Evolutionary conservation across 225 moss, liverwort and hornwort species (phyloP).

Genomic region (Sphagnum contortum): DNA sequence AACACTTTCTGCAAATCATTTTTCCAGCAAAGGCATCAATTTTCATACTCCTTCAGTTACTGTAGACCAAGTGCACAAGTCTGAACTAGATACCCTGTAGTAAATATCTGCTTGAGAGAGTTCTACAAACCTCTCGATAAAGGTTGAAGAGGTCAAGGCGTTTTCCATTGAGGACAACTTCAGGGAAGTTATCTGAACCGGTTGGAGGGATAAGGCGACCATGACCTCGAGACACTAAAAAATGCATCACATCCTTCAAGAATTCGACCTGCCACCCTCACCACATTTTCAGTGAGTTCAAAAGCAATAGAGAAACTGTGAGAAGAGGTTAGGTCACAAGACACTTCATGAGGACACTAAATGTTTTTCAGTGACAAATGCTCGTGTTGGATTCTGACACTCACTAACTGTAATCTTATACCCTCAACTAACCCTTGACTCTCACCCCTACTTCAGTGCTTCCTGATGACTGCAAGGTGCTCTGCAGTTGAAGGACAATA

Average conservation of each 20-base stretch:
- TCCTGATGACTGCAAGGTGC: too few relatives aligned
- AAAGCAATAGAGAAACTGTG: constrained; percentile 1
- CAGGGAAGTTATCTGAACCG: constrained; percentile 87
- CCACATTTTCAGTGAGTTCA: not conserved
- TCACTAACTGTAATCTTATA: too few relatives aligned
- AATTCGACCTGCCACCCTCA: constrained; percentile 67
- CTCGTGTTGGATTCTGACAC: too few relatives aligned
- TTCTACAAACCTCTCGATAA: constrained; percentile 66
- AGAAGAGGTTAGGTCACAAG: not conserved
- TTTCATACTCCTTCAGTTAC: too few relatives aligned
- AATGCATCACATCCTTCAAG: constrained; percentile 73
- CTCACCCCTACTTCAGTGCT: too few relatives aligned
- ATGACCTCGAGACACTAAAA: constrained; percentile 85
- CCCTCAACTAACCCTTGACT: too few relatives aligned
- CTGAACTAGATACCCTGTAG: too few relatives aligned
- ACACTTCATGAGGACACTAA: too few relatives aligned
- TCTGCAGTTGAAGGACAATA: too few relatives aligned
- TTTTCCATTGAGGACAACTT: constrained; percentile 94
- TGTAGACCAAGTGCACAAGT: too few relatives aligned
- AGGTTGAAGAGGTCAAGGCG: constrained; percentile 93
- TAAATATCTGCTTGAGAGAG: too few relatives aligned
- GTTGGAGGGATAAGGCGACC: constrained; percentile 85
- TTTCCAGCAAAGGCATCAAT: not conserved
- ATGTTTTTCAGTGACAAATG: too few relatives aligned
- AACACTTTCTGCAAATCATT: not conserved